Base-by-base conservation (phyloP, 1,139 yeast genomes). In the Scheffersomyces parashehatae region DNA sequence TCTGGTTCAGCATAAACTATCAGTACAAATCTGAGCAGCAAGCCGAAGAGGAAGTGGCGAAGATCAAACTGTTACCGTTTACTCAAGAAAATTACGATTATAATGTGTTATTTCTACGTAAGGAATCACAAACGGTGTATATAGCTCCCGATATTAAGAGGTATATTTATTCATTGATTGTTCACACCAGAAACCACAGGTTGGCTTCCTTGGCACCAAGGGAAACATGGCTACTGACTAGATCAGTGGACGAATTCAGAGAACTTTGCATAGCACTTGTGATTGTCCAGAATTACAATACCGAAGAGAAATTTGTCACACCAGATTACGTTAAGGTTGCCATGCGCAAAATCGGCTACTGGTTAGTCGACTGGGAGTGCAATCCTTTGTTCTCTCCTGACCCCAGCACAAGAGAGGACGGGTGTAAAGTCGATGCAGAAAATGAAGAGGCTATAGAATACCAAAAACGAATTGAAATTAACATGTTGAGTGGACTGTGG, bases 281-380 rank as follows among this genome's bases (percentile, higher is more conserved):
- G 4, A 59, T 60, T 8, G 68, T 70, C 70, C 56, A 52, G 30
- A 47, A 50, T 33, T 38, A 36, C 11, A 37, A 28, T n/a, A n/a
- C 35, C 12, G 41, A 43, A 2, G 45, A 46, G 15, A 46, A 61
- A 20, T 73, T 55, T 44, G 68, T 71, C 6, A 71, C 77, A 1
- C 78, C 79, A 0, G 72, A 67, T 35, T 56, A 55, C 36, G 68
- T 68, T 39, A 73, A 73, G 49, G 55, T 69, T n/a, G 74, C 78
- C 2, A 60, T 65, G 48, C 56, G 73, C n/a, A 68, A 67, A 46
- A 59, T 74, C n/a, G 75, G 70, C 26, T 73, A 73, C 59, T 74
- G 79, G 79, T 55, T 71, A 29, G 73, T 73, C 12, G 74, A 72
- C 51, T 74, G 79, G 79, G 76, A 72, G 43, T 53, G 56, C 26